Evolutionary conservation across 805 yeast species (phyloP), one percentile per base, ranked within the genome.

Genomic region (Nakazawaea populi): DNA sequence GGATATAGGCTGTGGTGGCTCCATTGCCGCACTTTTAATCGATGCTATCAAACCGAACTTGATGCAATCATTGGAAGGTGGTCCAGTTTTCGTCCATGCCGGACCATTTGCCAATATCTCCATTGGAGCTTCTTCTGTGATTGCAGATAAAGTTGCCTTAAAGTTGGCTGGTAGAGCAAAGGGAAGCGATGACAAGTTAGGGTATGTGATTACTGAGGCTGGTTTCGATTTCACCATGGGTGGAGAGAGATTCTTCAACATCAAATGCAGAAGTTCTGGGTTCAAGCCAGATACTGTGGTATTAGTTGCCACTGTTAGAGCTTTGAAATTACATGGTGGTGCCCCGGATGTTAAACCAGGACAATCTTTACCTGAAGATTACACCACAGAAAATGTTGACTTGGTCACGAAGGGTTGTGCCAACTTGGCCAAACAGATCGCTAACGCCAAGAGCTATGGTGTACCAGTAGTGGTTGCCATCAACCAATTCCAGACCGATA

Each of bases 221-320:
- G 95, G 95, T 55, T 87, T 87, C 70, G 95, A 87, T 68, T 87
- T 87, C 75, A 87, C 94, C 47, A 87, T 87, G 95, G 95, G 95
- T 64, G 95, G 95, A 67, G 95, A 87, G 72, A 75, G 95, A 70
- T 87, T 87, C 68, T 74, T 85, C 67, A 85, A 87, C 69, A 87
- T 87, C 71, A 87, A 87, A 68, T 84, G 91, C 66, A 78, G 94
- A 64, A 77, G 90, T 8, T 82, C 89, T n/a, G 94, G 92, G 7
- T 73, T 86, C 55, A 74, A 74, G 32, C 95, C 95, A 18, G 89
- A 87, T 65, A 83, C 80, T 44, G 86, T 87, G 56, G 89, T 87
- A 44, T 76, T 87, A 59, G 95, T 87, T 54, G 94, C 95, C 48
- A 87, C 95, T 38, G 85, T 85, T 24, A 79, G 95, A 71, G 95